A percentile compares a stretch with the other conserved stretches of the same genome.
These are phyloP conservation scores for Protomyces inouyei DNA, from an alignment of 1,139 yeast genomes.

Conservation along the genomic window DNA sequence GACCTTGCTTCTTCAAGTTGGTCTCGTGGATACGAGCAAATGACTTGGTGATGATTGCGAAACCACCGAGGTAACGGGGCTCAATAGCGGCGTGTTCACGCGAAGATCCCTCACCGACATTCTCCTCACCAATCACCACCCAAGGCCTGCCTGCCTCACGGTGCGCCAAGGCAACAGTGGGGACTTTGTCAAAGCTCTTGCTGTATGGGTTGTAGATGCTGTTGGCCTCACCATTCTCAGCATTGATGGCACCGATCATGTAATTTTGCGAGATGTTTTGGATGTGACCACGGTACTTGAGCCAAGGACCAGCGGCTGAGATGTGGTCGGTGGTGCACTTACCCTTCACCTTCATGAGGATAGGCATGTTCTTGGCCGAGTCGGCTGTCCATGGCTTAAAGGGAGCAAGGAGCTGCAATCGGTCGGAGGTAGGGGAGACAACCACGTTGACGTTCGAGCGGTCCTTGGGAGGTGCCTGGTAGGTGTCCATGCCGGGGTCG, in stretches of 20 bases:
- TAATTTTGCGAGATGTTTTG: constrained; percentile 98
- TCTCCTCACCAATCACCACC: constrained; percentile 99
- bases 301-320: constrained; percentile 99
- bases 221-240: constrained; percentile 95
- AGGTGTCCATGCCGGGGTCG: constrained; percentile 92
- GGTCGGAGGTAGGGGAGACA: constrained; percentile 80
- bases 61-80: constrained; percentile 99
- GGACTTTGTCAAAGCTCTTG: constrained; percentile 91
- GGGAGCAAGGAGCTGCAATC: constrained; percentile 85
- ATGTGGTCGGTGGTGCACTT: constrained; percentile 99
- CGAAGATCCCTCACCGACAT: constrained; percentile 99
- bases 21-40: constrained; percentile 97
- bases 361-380: constrained; percentile 84
- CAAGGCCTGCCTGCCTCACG: constrained; percentile 61
- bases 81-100: constrained; percentile 99
- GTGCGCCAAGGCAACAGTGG: constrained; percentile 92
- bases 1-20: constrained; percentile 94
- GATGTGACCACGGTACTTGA: constrained; percentile 99
- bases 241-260: constrained; percentile 99
- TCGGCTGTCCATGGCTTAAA: constrained; percentile 95
- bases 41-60: constrained; percentile 93
- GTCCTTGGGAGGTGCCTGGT: constrained; percentile 95
- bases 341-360: constrained; percentile 92
- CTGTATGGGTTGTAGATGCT: constrained; percentile 82
- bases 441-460: constrained; percentile 67